Conservation (phyloP, 2,329 filamentous ascomycete species). For the Aaosphaeria pasadenensis region DNA sequence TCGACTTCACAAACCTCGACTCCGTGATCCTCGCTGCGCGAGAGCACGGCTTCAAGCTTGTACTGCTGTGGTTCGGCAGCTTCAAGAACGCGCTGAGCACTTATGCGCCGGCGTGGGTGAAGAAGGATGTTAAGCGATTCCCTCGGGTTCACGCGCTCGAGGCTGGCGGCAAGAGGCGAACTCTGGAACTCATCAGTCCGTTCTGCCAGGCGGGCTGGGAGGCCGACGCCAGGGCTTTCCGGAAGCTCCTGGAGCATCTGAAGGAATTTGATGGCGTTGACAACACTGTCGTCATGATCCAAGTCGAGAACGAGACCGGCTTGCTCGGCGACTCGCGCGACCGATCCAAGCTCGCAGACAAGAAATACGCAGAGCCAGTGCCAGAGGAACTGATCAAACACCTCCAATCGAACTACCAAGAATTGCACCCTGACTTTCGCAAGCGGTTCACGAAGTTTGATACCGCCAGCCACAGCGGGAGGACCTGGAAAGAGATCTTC, state of each 20-base stretch:
- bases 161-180: conserved; percentile 26
- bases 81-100: conserved; percentile 44
- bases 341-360: conserved; percentile 40
- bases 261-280: conserved; percentile 46
- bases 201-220: neutral
- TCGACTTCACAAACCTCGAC: conserved; percentile 44
- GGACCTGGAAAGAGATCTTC: conserved; percentile 41
- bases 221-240: conserved; percentile 38
- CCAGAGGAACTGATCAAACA: neutral
- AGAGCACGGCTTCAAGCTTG: conserved; percentile 36
- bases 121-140: conserved; percentile 33
- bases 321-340: conserved; percentile 53
- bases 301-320: conserved; percentile 57
- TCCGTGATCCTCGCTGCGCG: conserved; percentile 38
- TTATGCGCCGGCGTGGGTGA: conserved; percentile 27
- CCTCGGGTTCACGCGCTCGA: conserved; percentile 19
- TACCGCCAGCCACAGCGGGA: too few relatives aligned
- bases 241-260: conserved; percentile 37
- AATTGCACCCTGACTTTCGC: neutral
- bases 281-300: conserved; percentile 54
- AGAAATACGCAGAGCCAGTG: conserved; percentile 32
- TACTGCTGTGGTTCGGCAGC: conserved; percentile 48
- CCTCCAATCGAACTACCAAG: neutral
- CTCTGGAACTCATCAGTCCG: neutral
- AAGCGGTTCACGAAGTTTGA: neutral